These are phyloP conservation scores for Leccinum pellstonianum DNA, from an alignment of 768 basidiomycete genomes.

Conservation along the genomic window DNA sequence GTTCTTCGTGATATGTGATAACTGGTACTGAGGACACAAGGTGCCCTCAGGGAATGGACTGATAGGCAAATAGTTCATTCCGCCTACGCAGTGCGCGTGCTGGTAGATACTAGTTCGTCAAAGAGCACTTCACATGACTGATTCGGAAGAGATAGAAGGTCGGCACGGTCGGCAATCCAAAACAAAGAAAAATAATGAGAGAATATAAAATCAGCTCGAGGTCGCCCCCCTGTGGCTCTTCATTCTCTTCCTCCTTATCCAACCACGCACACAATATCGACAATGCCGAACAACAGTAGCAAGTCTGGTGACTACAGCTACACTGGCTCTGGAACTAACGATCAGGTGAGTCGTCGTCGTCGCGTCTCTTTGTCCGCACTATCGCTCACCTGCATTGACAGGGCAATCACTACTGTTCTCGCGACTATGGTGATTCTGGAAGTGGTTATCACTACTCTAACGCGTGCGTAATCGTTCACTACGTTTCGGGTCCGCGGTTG, in stretches of 20 bases:
- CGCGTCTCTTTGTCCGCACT: neutral
- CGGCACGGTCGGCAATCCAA: constrained; percentile 1
- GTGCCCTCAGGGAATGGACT: neutral
- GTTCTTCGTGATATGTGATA: neutral
- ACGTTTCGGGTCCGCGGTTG: neutral
- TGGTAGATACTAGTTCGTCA: too few relatives aligned
- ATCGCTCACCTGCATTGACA: constrained; percentile 18
- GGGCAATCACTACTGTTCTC: constrained; percentile 64
- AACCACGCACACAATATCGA: neutral
- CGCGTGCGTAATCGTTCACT: constrained; percentile 34
- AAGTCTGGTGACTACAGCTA: constrained; percentile 37
- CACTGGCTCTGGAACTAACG: constrained; percentile 52
- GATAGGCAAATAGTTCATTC: neutral
- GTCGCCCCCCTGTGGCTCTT: fast-evolving
- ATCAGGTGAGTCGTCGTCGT: constrained; percentile 36
- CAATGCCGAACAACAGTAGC: constrained; percentile 18
- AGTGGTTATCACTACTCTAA: constrained; percentile 65
- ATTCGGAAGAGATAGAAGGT: neutral
- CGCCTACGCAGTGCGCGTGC: too few relatives aligned
- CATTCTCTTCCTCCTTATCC: neutral
- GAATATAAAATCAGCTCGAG: constrained; percentile 3
- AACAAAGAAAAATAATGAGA: constrained; percentile 17
- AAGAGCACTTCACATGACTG: too few relatives aligned
- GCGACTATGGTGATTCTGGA: constrained; percentile 43
- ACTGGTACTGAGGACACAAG: neutral